Base-by-base conservation (phyloP, 139 green algal species). In the Chlorella sp. region DNA sequence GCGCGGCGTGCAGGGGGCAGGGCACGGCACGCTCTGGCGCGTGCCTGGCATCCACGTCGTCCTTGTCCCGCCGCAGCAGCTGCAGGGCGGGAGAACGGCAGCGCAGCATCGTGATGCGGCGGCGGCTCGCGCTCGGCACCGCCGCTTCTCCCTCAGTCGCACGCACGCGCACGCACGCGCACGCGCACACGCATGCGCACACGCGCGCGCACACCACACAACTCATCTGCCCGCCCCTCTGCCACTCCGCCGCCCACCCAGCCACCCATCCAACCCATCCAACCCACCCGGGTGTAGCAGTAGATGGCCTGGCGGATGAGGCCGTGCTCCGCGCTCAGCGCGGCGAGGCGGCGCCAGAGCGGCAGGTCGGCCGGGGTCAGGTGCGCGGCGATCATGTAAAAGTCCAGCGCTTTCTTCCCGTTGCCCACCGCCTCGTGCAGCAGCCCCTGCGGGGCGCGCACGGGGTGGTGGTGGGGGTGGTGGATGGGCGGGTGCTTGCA, bases 351-450 rank as follows among this genome's bases (percentile, higher is more conserved):
- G 51, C 87, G 82, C 94, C 94, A 98, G 40, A 96, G 77, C 6
- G 55, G n/a, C 33, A 86, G n/a, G 55, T 97, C 85, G 61, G 89
- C 92, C 19, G 87, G 87, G 4, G 85, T 92, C 38, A 97, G 80
- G 85, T 97, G 93, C 3, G 87, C 93, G 1, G 93, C 92, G 40
- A 97, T 93, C 92, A 98, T 98, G 84, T 88, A 93, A 76, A 96
- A 97, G 80, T 97, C 86, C 27, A 98, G 83, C 0, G 93, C 86
- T 72, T 89, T 91, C 35, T 80, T 83, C 31, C 29, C n/a, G 25
- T 95, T 73, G 33, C 78, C 84, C 36, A 82, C 66, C 0, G 80
- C 82, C 65, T 98, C 92, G 64, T 96, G 78, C 51, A 96, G 64
- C 76, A 93, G 77, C 1, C 90, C 94, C n/a, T n/a, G n/a, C n/a